phyloP scores from a whole-genome alignment of 2,329 filamentous ascomycete genomes.

The Pestalotiopsis sp. region DNA sequence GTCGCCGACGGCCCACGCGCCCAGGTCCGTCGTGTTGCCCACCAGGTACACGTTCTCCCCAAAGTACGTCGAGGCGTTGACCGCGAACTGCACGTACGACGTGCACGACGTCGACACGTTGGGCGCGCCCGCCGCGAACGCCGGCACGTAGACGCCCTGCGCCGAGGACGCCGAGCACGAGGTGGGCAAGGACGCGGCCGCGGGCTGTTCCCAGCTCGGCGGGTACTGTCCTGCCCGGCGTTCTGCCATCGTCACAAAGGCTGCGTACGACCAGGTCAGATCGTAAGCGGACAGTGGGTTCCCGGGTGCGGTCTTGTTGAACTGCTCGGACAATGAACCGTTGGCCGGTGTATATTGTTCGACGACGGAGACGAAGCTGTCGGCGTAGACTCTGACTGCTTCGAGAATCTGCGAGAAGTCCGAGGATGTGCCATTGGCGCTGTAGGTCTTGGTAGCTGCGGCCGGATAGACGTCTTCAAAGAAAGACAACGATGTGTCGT shows the following conservation, averaged over 20 bases:
- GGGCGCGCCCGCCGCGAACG: constrained; percentile 37
- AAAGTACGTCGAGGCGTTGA: constrained; percentile 47
- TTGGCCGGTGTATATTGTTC: constrained; percentile 49
- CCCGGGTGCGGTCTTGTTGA: constrained; percentile 39
- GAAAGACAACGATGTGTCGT: constrained; percentile 55
- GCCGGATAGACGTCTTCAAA: constrained; percentile 55
- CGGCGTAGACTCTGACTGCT: constrained; percentile 55
- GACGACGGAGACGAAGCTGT: constrained; percentile 53
- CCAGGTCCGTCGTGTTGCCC: constrained; percentile 44
- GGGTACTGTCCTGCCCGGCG: constrained; percentile 39
- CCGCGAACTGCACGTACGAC: constrained; percentile 44
- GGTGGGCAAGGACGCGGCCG: constrained; percentile 24
- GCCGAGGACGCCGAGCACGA: constrained; percentile 27
- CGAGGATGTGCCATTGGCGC: constrained; percentile 31
- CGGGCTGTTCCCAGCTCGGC: constrained; percentile 28
- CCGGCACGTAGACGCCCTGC: constrained; percentile 34
- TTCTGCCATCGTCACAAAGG: constrained; percentile 50
- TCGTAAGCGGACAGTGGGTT: constrained; percentile 47
- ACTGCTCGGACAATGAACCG: constrained; percentile 53
- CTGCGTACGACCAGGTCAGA: constrained; percentile 74
- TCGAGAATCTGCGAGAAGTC: constrained; percentile 44
- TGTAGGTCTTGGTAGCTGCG: constrained; percentile 49
- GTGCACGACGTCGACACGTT: constrained; percentile 32
- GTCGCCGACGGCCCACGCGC: constrained; percentile 42
- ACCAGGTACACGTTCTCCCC: constrained; percentile 50